phyloP scores from a whole-genome alignment of 345 rosid genomes.

The Draba incana region DNA sequence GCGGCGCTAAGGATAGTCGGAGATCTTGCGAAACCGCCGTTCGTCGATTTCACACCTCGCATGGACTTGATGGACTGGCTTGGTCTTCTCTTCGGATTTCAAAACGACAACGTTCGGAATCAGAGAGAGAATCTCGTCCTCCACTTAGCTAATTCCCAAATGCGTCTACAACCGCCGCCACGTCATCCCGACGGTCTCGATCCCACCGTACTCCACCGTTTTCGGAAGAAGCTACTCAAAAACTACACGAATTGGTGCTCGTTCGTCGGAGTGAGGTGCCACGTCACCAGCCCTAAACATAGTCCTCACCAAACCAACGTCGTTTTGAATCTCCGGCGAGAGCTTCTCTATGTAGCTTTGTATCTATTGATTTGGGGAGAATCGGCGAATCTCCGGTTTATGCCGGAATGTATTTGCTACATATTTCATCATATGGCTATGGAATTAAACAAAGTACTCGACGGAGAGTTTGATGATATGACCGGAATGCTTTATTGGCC shows the following conservation, averaged over 20 bases:
- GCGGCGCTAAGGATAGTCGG: constrained; percentile 61
- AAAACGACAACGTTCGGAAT: constrained; percentile 71
- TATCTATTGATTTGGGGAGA: constrained; percentile 93
- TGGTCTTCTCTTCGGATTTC: constrained; percentile 69
- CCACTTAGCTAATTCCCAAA: constrained; percentile 84
- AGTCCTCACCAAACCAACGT: constrained; percentile 37
- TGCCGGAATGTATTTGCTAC: constrained; percentile 88
- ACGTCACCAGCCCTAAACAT: constrained; percentile 42
- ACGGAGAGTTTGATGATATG: constrained; percentile 80
- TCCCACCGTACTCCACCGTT: constrained; percentile 57
- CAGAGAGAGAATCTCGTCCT: constrained; percentile 92
- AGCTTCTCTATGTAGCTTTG: constrained; percentile 70
- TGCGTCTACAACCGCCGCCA: constrained; percentile 71
- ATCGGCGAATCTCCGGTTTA: constrained; percentile 78
- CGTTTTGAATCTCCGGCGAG: constrained; percentile 52
- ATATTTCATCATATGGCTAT: constrained; percentile 90
- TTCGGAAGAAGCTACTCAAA: constrained; percentile 59
- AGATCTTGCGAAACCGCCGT: constrained; percentile 69
- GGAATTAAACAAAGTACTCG: constrained; percentile 85
- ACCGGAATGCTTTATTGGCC: constrained; percentile 89
- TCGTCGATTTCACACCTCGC: constrained; percentile 46
- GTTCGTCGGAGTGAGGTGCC: constrained; percentile 52
- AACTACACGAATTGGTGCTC: constrained; percentile 88
- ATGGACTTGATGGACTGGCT: constrained; percentile 89
- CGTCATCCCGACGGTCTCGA: constrained; percentile 56